Evolutionary conservation across 1,284 basidiomycete genomes (phyloP).

Genomic region (Abortiporus biennis): DNA sequence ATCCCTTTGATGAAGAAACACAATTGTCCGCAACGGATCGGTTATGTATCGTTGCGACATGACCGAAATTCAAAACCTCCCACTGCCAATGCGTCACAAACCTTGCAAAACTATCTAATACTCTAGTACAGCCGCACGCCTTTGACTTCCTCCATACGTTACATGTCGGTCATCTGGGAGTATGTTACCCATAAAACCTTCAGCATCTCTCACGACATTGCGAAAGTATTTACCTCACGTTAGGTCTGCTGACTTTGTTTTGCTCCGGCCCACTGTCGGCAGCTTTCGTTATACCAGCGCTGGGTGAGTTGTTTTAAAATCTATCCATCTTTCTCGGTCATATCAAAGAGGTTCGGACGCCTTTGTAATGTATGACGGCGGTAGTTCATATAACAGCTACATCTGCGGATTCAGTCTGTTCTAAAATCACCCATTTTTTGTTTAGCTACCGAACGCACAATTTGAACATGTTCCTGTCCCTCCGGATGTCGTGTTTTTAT

Average conservation of each 20-base stretch:
- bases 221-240: not conserved
- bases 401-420: too few species aligned
- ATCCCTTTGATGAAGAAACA: too few species aligned
- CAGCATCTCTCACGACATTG: not conserved
- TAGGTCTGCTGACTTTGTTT: not conserved
- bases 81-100: too few species aligned
- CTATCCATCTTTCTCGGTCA: not conserved
- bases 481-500: too few species aligned
- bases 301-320: not conserved
- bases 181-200: conserved; percentile 4
- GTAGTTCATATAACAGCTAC: too few species aligned
- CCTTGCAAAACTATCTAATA: too few species aligned
- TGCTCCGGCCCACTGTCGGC: not conserved
- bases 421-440: too few species aligned
- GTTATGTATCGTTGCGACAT: not conserved
- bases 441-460: too few species aligned
- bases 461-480: not conserved
- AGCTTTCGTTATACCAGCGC: not conserved
- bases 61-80: not conserved
- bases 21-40: too few species aligned
- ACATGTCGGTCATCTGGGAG: not conserved
- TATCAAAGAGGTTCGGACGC: too few species aligned
- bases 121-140: too few species aligned
- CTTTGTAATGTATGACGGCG: too few species aligned
- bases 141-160: not conserved